A percentile compares a stretch with the other conserved stretches of the same genome.
These are phyloP conservation scores for Globisporangium heterothallicum DNA, from an alignment of 352 stramenopile genomes.

Conservation along the genomic window DNA sequence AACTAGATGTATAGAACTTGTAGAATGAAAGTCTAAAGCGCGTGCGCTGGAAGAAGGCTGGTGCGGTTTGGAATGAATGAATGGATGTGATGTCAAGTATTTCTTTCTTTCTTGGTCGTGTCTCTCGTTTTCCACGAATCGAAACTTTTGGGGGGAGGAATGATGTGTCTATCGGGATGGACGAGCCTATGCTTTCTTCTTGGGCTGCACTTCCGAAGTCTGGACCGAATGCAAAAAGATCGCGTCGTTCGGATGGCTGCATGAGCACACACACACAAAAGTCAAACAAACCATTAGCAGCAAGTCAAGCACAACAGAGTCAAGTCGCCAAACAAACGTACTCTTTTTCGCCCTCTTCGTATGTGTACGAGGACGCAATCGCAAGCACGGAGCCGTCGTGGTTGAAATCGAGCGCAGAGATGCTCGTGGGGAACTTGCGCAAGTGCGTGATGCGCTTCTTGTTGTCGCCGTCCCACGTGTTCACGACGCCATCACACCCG, in stretches of 20 bases:
- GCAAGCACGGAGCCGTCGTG: slow-evolving; percentile 90
- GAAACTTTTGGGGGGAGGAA: too few species aligned
- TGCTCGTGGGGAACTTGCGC: slow-evolving; percentile 75
- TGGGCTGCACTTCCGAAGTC: slow-evolving; percentile 82
- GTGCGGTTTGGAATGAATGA: slow-evolving; percentile 1
- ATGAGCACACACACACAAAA: slow-evolving; percentile 9
- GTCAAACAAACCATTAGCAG: slow-evolving; percentile 7
- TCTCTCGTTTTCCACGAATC: not conserved
- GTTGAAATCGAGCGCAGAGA: slow-evolving; percentile 94
- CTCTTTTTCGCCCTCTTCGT: slow-evolving; percentile 96
- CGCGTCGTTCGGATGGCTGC: slow-evolving; percentile 89
- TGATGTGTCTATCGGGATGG: not conserved
- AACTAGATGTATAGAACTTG: slow-evolving; percentile 9
- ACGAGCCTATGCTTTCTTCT: slow-evolving; percentile 37
- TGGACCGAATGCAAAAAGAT: slow-evolving; percentile 91
- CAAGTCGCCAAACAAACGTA: slow-evolving; percentile 24
- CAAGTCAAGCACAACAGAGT: not conserved
- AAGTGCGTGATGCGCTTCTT: slow-evolving; percentile 94
- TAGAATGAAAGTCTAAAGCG: not conserved
- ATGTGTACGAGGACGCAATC: slow-evolving; percentile 95
- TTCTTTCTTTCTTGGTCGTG: not conserved
- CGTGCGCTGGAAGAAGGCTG: not conserved
- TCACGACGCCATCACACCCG: slow-evolving; percentile 91
- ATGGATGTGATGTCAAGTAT: slow-evolving; percentile 7
- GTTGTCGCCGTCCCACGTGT: slow-evolving; percentile 93